Evolutionary conservation across 2,329 filamentous ascomycete genomes (phyloP), one percentile per base, ranked within the genome.

Genomic region (Epichloe baconii): DNA sequence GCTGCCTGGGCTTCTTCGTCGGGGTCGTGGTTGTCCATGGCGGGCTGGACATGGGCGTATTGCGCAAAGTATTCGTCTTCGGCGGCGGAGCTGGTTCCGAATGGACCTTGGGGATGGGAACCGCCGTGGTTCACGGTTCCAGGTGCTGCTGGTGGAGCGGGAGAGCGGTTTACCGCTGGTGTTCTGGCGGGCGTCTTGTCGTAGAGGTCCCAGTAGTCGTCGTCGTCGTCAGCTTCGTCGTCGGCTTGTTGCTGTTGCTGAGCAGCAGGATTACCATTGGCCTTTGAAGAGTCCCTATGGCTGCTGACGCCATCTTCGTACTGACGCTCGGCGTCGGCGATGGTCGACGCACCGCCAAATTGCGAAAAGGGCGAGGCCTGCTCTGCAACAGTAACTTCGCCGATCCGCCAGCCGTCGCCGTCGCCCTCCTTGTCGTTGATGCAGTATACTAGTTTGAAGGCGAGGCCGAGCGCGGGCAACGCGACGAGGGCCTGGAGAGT

Each of bases 161-260:
- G 82, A 4, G 82, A 84, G 23, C 71, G 73, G 60, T 83, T 80
- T 21, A 71, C 67, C 6, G 76, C 80, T 1, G 83, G 82, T 10
- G 82, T 86, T 44, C 75, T 73, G 2, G 76, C 75, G 1, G 85
- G 83, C 4, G 83, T 87, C 26, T 78, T 77, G 63, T 88, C 85
- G 64, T 91, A 90, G 54, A 80, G 78, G 35, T 80, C 83, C 86
- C 86, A 91, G 65, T 91, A 91, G 58, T 82, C 83, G 56, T 87
- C 85, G 56, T 87, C 85, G 54, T 62, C 60, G 7, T 50, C 15
- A 36, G 55, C 42, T 52, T 31, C 56, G 31, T 23, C 46, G 36
- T 47, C 15, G 11, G 17, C 26, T 6, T 36, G 23, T n/a, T 14
- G 10, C 47, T 42, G 47, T 26, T n/a, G 31, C 47, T 5, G 12